These are phyloP conservation scores for Phytophthora hibernalis DNA, from an alignment of 352 stramenopile genomes.

Conservation along the genomic window DNA sequence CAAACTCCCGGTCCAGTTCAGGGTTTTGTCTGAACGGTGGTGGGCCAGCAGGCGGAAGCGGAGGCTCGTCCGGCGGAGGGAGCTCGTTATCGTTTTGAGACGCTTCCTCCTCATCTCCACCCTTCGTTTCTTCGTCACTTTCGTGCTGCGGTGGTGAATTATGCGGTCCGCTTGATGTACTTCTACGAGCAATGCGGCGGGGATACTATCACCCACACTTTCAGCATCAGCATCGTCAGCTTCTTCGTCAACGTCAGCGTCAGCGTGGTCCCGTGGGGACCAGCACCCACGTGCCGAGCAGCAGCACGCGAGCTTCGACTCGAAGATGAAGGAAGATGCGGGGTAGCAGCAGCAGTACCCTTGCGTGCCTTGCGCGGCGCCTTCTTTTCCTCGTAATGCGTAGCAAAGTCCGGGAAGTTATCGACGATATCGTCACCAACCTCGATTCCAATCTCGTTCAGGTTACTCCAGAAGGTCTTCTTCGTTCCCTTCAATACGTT, in stretches of 20 bases:
- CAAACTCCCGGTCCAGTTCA: conserved; percentile 35
- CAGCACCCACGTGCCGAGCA: conserved; percentile 15
- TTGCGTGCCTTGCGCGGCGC: conserved; percentile 43
- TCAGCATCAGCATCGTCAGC: conserved; percentile 28
- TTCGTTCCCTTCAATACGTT: conserved; percentile 48
- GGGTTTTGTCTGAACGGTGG: conserved; percentile 43
- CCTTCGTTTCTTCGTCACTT: conserved; percentile 38
- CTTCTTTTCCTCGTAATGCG: conserved; percentile 58
- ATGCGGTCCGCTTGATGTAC: conserved; percentile 37
- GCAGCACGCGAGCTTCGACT: conserved; percentile 27
- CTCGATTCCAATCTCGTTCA: conserved; percentile 77
- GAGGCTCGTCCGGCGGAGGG: conserved; percentile 26
- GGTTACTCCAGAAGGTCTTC: conserved; percentile 63
- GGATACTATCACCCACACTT: conserved; percentile 19
- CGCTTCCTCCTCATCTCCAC: conserved; percentile 33
- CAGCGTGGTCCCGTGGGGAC: conserved; percentile 22
- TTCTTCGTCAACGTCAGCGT: conserved; percentile 21
- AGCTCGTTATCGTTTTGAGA: conserved; percentile 12
- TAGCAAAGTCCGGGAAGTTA: conserved; percentile 55
- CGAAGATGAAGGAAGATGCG: conserved; percentile 15
- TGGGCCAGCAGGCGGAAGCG: conserved; percentile 30
- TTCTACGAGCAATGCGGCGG: conserved; percentile 39
- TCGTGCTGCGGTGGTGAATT: conserved; percentile 25
- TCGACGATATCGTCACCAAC: conserved; percentile 61
- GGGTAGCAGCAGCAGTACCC: not conserved